phyloP scores from a whole-genome alignment of 2,329 filamentous ascomycete genomes.

The Colletotrichum spaethianum region DNA sequence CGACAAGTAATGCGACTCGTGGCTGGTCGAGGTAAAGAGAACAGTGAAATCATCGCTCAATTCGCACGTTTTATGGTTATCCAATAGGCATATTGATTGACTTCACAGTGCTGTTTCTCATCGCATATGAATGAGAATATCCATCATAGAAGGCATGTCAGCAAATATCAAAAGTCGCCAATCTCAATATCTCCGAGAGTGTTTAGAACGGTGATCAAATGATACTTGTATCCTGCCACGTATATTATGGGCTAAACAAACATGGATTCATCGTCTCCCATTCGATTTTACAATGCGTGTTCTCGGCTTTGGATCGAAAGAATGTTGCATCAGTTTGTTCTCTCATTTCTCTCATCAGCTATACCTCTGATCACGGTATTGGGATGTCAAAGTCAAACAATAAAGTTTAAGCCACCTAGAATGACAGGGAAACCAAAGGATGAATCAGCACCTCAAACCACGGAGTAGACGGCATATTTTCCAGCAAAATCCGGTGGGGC shows the following conservation, averaged over 20 bases:
- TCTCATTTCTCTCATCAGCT: not conserved
- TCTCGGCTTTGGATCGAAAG: not conserved
- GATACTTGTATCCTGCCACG: too few relatives aligned
- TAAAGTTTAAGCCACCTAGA: not conserved
- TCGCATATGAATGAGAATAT: not conserved
- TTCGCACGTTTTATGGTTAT: not conserved
- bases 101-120: not conserved
- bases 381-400: not conserved
- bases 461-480: not conserved
- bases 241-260: not conserved
- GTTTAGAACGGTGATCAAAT: not conserved
- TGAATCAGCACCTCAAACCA: not conserved
- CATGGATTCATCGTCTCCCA: too few relatives aligned
- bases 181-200: not conserved
- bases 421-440: not conserved
- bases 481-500: not conserved
- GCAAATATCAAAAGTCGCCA: not conserved
- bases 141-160: too few relatives aligned
- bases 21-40: not conserved
- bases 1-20: not conserved
- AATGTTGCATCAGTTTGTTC: not conserved
- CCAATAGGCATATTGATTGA: too few relatives aligned
- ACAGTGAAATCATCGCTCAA: not conserved
- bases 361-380: not conserved
- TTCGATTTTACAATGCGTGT: not conserved